Evolutionary conservation across 2,329 filamentous ascomycete species (phyloP), one percentile per base, ranked within the genome.

Genomic region (Colletotrichum cordylinicola): DNA sequence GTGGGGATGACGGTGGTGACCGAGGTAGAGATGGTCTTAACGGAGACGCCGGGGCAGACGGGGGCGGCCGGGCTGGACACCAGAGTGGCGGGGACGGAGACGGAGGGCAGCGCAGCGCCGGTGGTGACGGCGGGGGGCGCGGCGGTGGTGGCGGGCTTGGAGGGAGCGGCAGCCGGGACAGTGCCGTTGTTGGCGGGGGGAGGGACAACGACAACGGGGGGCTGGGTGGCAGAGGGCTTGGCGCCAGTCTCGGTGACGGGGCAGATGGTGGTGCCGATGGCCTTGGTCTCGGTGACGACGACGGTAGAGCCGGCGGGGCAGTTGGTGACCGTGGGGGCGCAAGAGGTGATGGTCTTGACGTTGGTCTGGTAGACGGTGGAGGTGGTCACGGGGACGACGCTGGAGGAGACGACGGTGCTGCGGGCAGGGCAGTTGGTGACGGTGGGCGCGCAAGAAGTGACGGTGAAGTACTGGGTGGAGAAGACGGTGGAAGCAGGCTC

Each of bases 331-430:
- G 88, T 87, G 66, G 91, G 86, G 74, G 85, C 88, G 88, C 91
- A 93, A 76, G 88, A 88, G 82, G 90, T 93, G 88, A 93, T 86
- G 85, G 91, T 93, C 80, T 90, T 85, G 81, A 90, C 84, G 83
- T 89, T 85, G 81, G 91, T 92, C 83, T 87, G 83, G 88, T 89
- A 92, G 86, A 90, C 86, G 82, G 90, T 88, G 68, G 83, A 84
- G 79, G 87, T 86, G 72, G 85, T 86, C 70, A 83, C 71, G 77
- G 82, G 80, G 79, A 81, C 79, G 75, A 82, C 78, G 77, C 79
- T 80, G 69, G 80, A 81, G 77, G 82, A 83, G 79, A 90, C 86
- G 82, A 89, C 80, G 1, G 84, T 84, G 37, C 80, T 82, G 70
- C 83, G 82, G 70, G 82, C 80, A 12, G 81, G 81, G 80, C 90